These are phyloP conservation scores for Murraya paniculata DNA, from an alignment of 345 rosid genomes.

Conservation along the genomic window DNA sequence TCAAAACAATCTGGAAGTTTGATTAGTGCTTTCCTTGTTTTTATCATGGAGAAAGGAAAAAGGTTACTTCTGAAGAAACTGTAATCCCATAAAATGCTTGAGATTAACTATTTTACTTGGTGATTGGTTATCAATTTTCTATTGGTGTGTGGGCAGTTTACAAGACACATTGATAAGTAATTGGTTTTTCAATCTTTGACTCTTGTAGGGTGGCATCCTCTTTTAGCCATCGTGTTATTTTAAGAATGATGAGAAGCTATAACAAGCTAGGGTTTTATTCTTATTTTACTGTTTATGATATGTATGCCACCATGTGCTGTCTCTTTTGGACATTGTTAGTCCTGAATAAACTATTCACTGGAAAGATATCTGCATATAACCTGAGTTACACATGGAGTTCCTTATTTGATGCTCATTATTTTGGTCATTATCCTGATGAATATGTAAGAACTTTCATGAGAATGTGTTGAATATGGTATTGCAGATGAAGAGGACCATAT, in stretches of 20 bases:
- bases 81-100: not conserved
- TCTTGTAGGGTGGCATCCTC: not conserved
- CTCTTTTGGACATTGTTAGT: not conserved
- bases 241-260: not conserved
- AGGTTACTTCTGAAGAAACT: not conserved
- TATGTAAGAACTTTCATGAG: constrained; percentile 3
- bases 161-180: not conserved
- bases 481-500: constrained; percentile 81
- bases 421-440: not conserved
- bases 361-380: not conserved
- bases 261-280: not conserved
- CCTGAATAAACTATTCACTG: not conserved
- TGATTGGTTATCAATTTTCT: not conserved
- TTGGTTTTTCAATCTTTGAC: not conserved
- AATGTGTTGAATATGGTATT: constrained; percentile 8
- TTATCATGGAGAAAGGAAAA: not conserved
- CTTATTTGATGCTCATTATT: not conserved
- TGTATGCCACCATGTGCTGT: not conserved
- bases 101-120: not conserved
- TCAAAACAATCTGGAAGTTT: not conserved
- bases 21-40: not conserved
- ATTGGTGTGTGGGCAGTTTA: not conserved
- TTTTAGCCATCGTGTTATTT: not conserved
- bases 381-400: not conserved
- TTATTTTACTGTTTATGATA: not conserved